Evolutionary conservation across 345 rosid genomes (phyloP), one percentile per base, ranked within the genome.

Genomic region (Jatropha curcas): DNA sequence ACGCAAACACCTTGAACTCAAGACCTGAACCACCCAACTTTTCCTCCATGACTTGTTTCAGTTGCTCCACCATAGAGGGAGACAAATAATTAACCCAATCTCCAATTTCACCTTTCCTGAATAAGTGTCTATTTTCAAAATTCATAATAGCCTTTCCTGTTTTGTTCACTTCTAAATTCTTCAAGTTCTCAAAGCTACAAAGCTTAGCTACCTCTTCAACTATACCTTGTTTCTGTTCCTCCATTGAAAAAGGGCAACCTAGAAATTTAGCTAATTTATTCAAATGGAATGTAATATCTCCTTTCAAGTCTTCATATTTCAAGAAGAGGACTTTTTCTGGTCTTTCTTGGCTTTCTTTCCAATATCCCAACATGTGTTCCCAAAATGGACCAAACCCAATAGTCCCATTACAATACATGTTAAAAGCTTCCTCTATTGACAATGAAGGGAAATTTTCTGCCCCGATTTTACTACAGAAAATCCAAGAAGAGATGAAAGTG

Each of bases 1-100:
- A n/a, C n/a, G 53, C 20, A 39, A 17, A 9, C 20, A 68, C 17
- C 82, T 76, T 84, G 79, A 87, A 89, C 51, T 73, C 33, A 53
- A 89, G 82, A 74, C 87, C 89, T 66, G 84, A 82, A 10, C 79
- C 89, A 67, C 75, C 80, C 3, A 86, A 60, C 76, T 79, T 85
- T 30, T 84, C 85, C 28, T 87, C 80, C 82, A 79, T 78, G 43
- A 86, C 17, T 7, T 68, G 34, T 33, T 75, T 27, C 51, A 64
- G 11, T 5, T 63, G 19, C 14, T 60, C 60, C 0, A 53, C 72
- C 78, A 74, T 74, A 14, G 73, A 50, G 27, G 78, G 73, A 14
- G 62, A 60, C 7, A 75, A 24, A 60, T 75, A 39, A 16, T 68
- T 68, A n/a, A 28, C 33, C 62, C 72, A 75, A 41, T 60, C 78